Base-by-base conservation (phyloP, 78 protist species). In the Tieghemostelium lacteum region DNA sequence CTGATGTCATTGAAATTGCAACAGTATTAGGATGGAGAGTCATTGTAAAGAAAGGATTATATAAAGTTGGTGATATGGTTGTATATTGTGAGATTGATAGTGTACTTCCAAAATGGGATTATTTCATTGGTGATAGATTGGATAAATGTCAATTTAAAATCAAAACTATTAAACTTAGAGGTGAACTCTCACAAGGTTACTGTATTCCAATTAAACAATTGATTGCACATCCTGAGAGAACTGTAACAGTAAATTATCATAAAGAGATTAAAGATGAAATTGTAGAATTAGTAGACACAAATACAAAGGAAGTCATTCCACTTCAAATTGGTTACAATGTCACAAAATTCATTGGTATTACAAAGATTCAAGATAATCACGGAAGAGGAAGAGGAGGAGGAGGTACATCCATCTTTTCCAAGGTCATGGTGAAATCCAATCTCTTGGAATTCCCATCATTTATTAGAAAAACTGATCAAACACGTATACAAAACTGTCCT, bases 1-100 rank as follows among this genome's bases (percentile, higher is more conserved):
- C 95, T 0, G 95, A 92, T 66, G 55, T 55, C 6, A 92, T 92
- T 14, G 95, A 92, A 24, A 67, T 83, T 33, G 95, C 95, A 5
- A 63, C 88, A 36, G 86, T 92, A 14, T 26, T 66, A 0, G 95
- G 95, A 20, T 92, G 95, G 95, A 14, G 34, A 50, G 94, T 91
- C 3, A 52, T 87, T 34, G 93, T 87, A 7, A 87, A 87, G 61
- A 87, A 87, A 19, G 86, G 78, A 0, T 37, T 67, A 63, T 87
- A 87, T 39, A 62, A 73, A 49, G 50, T 57, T 29, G 94, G 94
- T 3, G 96, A 94, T 65, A 20, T 65, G 0, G 91, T 83, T 0
- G 87, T 87, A 19, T 94, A 88, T 62, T 42, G 50, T 42, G 93
- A 87, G 31, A 88, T 88, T 54, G 96, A 88, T 49, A 58, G 75